Evolutionary conservation across 441 rosid species (phyloP), one percentile per base, ranked within the genome.

Genomic region (Aquilaria agallochum): DNA sequence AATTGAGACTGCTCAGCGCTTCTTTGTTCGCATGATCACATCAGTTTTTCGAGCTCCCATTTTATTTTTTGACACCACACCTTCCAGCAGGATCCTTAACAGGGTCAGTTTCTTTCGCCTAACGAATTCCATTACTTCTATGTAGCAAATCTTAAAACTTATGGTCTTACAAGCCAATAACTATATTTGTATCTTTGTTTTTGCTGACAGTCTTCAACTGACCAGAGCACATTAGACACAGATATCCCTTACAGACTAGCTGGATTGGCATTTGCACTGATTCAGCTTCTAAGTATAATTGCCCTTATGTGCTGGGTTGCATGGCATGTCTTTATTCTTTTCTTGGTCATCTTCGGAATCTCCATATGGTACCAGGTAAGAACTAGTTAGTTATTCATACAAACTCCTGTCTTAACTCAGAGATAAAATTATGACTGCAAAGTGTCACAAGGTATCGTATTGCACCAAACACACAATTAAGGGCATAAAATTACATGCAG

Each of bases 191-290:
- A 32, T 31, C 30, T 42, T 13, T 57, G 0, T 33, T 45, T 36
- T 60, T 42, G 11, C 53, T 58, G 5, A 55, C 81, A 85, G 87
- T 81, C 87, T 50, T 85, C 87, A 12, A 80, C 77, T 27, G 88
- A 85, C 68, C 92, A 81, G 74, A 76, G 86, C 74, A 78, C 82
- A 47, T 82, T 85, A 59, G 88, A 85, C 74, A 80, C 82, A 7
- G 88, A 86, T 66, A 81, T 86, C 65, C 86, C 92, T 3, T 83
- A 79, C 70, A 81, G 87, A 70, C 68, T 86, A 65, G 88, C 85
- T 3, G 92, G 92, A 51, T 40, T 86, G 56, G 87, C 78, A 58
- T 86, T 86, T 69, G 92, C 92, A 4, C 71, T 78, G 5, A 83
- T 85, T 71, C 88, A 83, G 80, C 70, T 85, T 8, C 49, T 85